Conservation (phyloP, 805 yeast genomes). For the Kluyveromyces starmeri region DNA sequence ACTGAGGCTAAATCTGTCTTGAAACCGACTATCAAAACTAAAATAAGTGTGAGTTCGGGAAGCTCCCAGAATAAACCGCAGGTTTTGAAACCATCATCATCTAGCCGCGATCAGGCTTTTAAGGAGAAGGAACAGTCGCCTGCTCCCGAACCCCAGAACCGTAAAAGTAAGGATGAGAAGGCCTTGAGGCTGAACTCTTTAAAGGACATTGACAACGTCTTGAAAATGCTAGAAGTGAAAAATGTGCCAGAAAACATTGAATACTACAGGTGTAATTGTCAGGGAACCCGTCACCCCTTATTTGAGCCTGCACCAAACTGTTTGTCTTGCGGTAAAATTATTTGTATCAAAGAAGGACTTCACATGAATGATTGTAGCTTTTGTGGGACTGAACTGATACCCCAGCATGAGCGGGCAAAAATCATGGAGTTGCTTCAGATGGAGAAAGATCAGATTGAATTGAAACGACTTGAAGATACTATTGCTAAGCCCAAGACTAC, state of each 20-base stretch:
- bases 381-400: conserved; percentile 64
- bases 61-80: not conserved
- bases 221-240: conserved; percentile 42
- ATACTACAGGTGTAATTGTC: conserved; percentile 57
- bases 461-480: conserved; percentile 16
- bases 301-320: conserved; percentile 91
- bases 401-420: conserved; percentile 49
- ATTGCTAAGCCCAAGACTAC: conserved; percentile 19
- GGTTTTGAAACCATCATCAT: not conserved
- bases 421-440: conserved; percentile 43
- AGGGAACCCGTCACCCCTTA: conserved; percentile 81
- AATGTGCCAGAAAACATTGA: conserved; percentile 13
- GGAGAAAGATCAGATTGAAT: conserved; percentile 42
- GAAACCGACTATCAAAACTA: not conserved
- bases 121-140: not conserved
- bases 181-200: conserved; percentile 45
- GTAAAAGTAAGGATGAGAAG: conserved; percentile 6
- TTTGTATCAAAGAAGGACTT: conserved; percentile 77
- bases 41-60: not conserved
- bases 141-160: not conserved
- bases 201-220: conserved; percentile 56
- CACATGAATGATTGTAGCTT: conserved; percentile 73
- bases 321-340: conserved; percentile 85
- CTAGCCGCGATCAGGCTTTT: too few species aligned
- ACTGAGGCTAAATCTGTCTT: not conserved